phyloP scores from a whole-genome alignment of 352 stramenopile genomes.

The Pythium phragmitis region DNA sequence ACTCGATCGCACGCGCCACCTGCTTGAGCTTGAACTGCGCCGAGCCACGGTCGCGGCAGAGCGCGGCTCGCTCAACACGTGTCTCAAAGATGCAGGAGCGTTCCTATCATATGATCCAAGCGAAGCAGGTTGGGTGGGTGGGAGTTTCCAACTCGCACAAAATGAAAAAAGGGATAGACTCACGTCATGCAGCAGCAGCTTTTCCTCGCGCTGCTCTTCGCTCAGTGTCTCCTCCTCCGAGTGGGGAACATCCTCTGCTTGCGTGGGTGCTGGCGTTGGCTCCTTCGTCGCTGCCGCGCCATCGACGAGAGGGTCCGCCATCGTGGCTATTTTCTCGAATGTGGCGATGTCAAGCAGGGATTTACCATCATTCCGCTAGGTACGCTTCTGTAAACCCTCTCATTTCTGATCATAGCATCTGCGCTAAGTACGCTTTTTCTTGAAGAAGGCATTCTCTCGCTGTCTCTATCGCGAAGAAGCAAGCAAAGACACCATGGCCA shows the following conservation, averaged over 20 bases:
- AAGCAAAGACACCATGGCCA: constrained; percentile 2
- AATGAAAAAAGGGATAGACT: too few relatives aligned
- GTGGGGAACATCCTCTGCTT: not conserved
- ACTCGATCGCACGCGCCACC: constrained; percentile 45
- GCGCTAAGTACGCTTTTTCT: constrained; percentile 6
- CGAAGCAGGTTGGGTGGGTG: not conserved
- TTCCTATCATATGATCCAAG: constrained; percentile 36
- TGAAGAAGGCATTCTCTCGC: not conserved
- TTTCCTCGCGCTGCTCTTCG: constrained; percentile 22
- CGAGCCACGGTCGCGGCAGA: constrained; percentile 69
- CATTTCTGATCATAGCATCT: not conserved
- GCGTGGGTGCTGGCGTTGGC: not conserved
- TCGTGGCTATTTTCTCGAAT: constrained; percentile 5
- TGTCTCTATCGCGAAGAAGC: not conserved
- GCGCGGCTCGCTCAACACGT: constrained; percentile 58
- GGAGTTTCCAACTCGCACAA: not conserved
- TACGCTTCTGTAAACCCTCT: not conserved
- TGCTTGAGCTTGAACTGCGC: constrained; percentile 55
- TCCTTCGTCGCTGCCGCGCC: not conserved
- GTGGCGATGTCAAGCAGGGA: constrained; percentile 1
- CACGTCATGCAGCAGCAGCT: constrained; percentile 24
- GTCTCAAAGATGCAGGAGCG: constrained; percentile 85
- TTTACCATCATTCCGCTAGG: constrained; percentile 19
- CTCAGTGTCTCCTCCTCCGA: constrained; percentile 8
- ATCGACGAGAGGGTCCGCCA: not conserved